These are phyloP conservation scores for Urtica urens DNA, from an alignment of 306 rosid species.

Conservation along the genomic window DNA sequence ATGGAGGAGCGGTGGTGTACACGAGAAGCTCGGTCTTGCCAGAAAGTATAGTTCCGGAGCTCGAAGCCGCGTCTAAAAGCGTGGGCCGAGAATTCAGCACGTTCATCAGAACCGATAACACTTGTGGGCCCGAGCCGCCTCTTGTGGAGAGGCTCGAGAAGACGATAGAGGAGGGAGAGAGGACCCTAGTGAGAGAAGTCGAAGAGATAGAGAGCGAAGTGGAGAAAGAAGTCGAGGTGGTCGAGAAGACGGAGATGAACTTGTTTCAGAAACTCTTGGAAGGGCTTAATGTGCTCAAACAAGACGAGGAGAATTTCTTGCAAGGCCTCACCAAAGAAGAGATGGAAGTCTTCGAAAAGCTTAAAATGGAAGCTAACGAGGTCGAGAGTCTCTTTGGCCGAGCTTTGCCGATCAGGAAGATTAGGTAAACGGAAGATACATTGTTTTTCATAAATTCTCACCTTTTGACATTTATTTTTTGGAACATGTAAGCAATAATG, in stretches of 20 bases:
- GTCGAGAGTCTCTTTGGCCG: slow-evolving; percentile 65
- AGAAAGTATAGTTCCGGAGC: slow-evolving; percentile 64
- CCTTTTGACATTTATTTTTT: not conserved
- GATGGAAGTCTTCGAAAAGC: slow-evolving; percentile 45
- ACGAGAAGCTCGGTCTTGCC: slow-evolving; percentile 82
- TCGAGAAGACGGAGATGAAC: slow-evolving; percentile 47
- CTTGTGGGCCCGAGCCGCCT: slow-evolving; percentile 93
- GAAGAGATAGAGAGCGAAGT: slow-evolving; percentile 67
- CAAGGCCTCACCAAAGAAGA: slow-evolving; percentile 59
- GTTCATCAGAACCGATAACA: slow-evolving; percentile 67
- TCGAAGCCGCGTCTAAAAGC: slow-evolving; percentile 51
- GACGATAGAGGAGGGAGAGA: slow-evolving; percentile 77
- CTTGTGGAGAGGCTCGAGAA: slow-evolving; percentile 83
- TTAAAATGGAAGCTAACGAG: slow-evolving; percentile 74
- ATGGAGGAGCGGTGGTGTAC: slow-evolving; percentile 82
- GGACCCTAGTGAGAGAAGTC: slow-evolving; percentile 57
- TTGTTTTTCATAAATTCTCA: slow-evolving; percentile 10
- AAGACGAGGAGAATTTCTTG: slow-evolving; percentile 69
- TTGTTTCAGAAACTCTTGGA: slow-evolving; percentile 55
- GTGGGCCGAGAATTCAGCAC: slow-evolving; percentile 70
- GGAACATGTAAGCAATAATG: slow-evolving; percentile 9
- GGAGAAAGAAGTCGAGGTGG: slow-evolving; percentile 64
- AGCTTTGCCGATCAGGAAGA: slow-evolving; percentile 64
- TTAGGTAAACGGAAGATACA: slow-evolving; percentile 32
- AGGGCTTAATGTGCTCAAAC: slow-evolving; percentile 54